These are phyloP conservation scores for Candida vartiovaarae DNA, from an alignment of 805 yeast genomes.

Conservation along the genomic window DNA sequence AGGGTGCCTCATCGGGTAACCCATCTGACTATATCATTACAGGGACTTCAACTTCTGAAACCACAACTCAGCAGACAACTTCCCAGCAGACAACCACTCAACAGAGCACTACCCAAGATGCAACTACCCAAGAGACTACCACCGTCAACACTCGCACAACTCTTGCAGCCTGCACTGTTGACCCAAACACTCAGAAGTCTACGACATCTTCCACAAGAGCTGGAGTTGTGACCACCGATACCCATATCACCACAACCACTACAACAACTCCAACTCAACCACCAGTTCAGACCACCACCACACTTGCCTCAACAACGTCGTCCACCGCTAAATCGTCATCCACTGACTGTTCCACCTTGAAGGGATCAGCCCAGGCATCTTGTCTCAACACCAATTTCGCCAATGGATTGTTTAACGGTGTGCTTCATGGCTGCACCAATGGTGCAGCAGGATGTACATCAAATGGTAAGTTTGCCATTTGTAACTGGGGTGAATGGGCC, in stretches of 20 bases:
- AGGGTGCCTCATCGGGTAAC: no score
- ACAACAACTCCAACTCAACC: slow-evolving; percentile 1
- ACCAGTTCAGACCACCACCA: slow-evolving; percentile 4
- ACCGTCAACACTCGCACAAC: not conserved
- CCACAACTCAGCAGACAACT: not conserved
- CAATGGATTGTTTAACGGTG: slow-evolving; percentile 36
- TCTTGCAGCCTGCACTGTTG: not conserved
- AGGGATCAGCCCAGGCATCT: slow-evolving; percentile 35
- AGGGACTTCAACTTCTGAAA: no score
- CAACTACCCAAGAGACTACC: not conserved
- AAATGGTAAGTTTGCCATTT: slow-evolving; percentile 46
- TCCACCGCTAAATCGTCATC: slow-evolving; percentile 1
- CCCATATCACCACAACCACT: not conserved
- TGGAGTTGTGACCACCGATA: not conserved
- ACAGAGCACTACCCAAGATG: not conserved
- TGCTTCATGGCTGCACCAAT: slow-evolving; percentile 34
- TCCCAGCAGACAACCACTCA: no score
- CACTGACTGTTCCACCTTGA: slow-evolving; percentile 27
- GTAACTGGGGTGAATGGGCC: slow-evolving; percentile 55
- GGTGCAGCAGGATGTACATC: slow-evolving; percentile 48
- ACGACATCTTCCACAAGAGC: not conserved
- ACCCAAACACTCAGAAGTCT: not conserved
- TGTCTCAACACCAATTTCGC: slow-evolving; percentile 39
- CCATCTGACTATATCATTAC: no score
- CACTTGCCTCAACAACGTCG: slow-evolving; percentile 4